Evolutionary conservation across 352 stramenopile species (phyloP).

Genomic region (Elongisporangium prolatum): DNA sequence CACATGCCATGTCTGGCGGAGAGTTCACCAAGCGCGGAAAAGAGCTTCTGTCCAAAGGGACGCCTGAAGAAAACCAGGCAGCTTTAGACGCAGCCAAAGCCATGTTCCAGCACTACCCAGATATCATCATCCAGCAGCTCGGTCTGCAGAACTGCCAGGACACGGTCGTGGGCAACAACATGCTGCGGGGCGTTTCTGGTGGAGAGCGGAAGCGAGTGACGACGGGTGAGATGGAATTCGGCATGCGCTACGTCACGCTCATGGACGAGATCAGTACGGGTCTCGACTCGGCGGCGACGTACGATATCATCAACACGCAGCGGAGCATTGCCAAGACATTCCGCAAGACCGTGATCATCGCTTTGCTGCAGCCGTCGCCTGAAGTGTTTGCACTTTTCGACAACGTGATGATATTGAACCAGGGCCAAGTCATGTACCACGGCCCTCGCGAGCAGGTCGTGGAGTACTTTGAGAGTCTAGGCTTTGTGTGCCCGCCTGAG

Average conservation of each 20-base stretch:
- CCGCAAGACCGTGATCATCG: slow-evolving; percentile 52
- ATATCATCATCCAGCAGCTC: slow-evolving; percentile 34
- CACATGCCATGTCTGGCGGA: slow-evolving; percentile 22
- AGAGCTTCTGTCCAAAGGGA: slow-evolving; percentile 15
- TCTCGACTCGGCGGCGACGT: slow-evolving; percentile 48
- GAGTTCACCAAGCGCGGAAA: slow-evolving; percentile 14
- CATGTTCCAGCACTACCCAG: slow-evolving; percentile 27
- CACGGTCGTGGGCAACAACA: slow-evolving; percentile 53
- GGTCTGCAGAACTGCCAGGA: slow-evolving; percentile 36
- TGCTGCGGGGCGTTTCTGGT: slow-evolving; percentile 64
- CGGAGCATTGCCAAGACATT: slow-evolving; percentile 40
- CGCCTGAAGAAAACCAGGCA: slow-evolving; percentile 24
- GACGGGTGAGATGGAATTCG: slow-evolving; percentile 83
- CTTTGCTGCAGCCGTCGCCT: slow-evolving; percentile 71
- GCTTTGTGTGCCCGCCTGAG: slow-evolving; percentile 19
- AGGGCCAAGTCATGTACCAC: slow-evolving; percentile 40
- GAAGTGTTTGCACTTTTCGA: slow-evolving; percentile 53
- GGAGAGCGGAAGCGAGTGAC: slow-evolving; percentile 90
- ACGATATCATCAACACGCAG: slow-evolving; percentile 52
- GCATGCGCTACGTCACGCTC: slow-evolving; percentile 57
- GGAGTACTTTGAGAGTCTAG: slow-evolving; percentile 28
- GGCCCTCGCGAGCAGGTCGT: slow-evolving; percentile 20
- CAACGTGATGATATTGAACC: slow-evolving; percentile 42
- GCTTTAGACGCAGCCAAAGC: slow-evolving; percentile 14
- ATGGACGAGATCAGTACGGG: slow-evolving; percentile 73